Percentiles rank a stretch among this genome's conserved stretches.
These are phyloP conservation scores for Voacanga thouarsii DNA, from an alignment of 257 asterid genomes.

Conservation along the genomic window DNA sequence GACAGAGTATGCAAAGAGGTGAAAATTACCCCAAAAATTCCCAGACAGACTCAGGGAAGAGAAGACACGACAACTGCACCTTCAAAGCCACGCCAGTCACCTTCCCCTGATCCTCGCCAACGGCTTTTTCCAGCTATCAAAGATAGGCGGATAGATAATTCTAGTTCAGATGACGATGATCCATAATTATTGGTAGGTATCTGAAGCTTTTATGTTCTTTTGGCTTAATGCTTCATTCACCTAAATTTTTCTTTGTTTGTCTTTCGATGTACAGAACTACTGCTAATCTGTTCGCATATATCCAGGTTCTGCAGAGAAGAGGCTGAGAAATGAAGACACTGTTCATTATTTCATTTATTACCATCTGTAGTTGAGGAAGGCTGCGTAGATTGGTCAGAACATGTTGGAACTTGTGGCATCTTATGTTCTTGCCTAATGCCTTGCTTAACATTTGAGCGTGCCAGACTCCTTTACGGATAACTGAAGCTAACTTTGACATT, in stretches of 20 bases:
- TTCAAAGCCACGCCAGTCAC: conserved; percentile 26
- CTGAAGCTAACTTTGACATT: conserved; percentile 11
- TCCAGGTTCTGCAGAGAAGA: background rate
- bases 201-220: background rate
- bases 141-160: conserved; percentile 59
- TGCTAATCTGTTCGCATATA: background rate
- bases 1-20: conserved; percentile 82
- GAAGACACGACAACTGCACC: conserved; percentile 28
- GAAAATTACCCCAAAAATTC: conserved; percentile 36
- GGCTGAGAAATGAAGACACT: background rate
- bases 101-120: conserved; percentile 38
- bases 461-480: background rate
- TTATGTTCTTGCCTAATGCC: background rate
- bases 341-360: background rate
- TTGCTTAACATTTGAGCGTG: background rate
- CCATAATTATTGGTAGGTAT: conserved; percentile 1
- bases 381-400: background rate
- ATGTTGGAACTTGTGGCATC: background rate
- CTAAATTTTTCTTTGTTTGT: too few species aligned
- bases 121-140: conserved; percentile 56
- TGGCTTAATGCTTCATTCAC: background rate
- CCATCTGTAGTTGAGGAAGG: background rate
- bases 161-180: conserved; percentile 63
- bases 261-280: too few species aligned
- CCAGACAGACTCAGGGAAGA: conserved; percentile 23